Evolutionary conservation across 139 green algal species (phyloP), one percentile per base, ranked within the genome.

Genomic region (Chlamydomonas eustigma): DNA sequence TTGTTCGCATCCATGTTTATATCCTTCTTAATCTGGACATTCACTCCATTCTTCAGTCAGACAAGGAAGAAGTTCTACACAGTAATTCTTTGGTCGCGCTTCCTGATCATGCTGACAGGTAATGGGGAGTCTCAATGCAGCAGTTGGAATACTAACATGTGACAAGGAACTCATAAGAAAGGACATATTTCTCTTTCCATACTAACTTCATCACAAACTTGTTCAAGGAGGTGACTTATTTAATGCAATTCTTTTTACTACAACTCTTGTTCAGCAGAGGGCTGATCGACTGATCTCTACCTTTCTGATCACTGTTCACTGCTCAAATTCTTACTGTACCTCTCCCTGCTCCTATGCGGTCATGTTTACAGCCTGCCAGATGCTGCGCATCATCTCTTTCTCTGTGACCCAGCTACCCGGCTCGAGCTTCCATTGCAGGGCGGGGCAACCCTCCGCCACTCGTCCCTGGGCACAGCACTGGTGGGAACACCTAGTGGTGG

Each of bases 61-160:
- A 82, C 85, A 8, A 70, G 63, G 63, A 95, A 96, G 71, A 83
- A 87, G 3, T 97, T 97, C 71, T 97, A 97, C 88, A 97, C 93
- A 0, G 90, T 85, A 0, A 87, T 97, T 1, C 72, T 97, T 58
- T 96, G 87, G 79, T 84, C 85, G 1, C 82, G 90, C 1, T 69
- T 95, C 2, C 86, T 97, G 1, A 93, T 90, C 78, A 88, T 96
- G 4, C 84, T 86, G 3, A 77, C 83, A 2, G 77, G 81, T 86
- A 33, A 74, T n/a, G n/a, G n/a, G n/a, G n/a, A n/a, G n/a, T n/a
- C n/a, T n/a, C n/a, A n/a, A n/a, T n/a, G n/a, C n/a, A n/a, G n/a
- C n/a, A n/a, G n/a, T n/a, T n/a, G n/a, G n/a, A n/a, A n/a, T n/a
- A n/a, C n/a, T n/a, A n/a, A n/a, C n/a, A n/a, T n/a, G n/a, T n/a